Evolutionary conservation across 306 rosid species (phyloP), one percentile per base, ranked within the genome.

Genomic region (Hippophae rhamnoides): DNA sequence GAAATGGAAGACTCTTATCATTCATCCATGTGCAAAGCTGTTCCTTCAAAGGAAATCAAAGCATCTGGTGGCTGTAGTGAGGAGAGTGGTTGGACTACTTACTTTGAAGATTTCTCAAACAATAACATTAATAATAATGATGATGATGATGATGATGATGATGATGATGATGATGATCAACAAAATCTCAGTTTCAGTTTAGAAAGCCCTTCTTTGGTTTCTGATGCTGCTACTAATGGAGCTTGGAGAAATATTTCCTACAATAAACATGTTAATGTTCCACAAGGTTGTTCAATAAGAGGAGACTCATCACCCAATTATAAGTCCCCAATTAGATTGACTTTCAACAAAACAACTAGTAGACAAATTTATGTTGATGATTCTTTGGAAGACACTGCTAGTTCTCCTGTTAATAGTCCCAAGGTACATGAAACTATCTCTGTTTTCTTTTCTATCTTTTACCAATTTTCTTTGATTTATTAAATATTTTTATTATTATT

Each of bases 11-110:
- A 31, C 38, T 31, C 38, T 31, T 31, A 31, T 31, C 38, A 31
- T 31, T 31, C 38, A 31, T 31, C 38, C 5, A 31, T 31, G 38
- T 65, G 71, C 26, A 75, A 76, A 62, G 27, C 57, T 56, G 43
- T 13, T 52, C 26, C 79, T 63, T 56, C 61, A 31, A 31, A 31
- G 38, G 38, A 31, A 31, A 31, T 31, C 9, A 58, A 46, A 38
- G 58, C 56, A 42, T 26, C 53, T 23, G 7, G 53, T 5, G 53
- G 14, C 23, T 10, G 55, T 52, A 44, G 61, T 52, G 81, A 81
- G 13, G 96, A 87, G 72, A 92, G 98, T 77, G 98, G 96, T 26
- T 92, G 98, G 98, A 92, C 98, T 45, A 57, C 86, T 10, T 92
- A 92, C 67, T 78, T 92, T 9, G 86, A 92, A 68, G 95, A 83